These are phyloP conservation scores for Diaporthe caulivora DNA, from an alignment of 2,329 filamentous ascomycete species.

Conservation along the genomic window DNA sequence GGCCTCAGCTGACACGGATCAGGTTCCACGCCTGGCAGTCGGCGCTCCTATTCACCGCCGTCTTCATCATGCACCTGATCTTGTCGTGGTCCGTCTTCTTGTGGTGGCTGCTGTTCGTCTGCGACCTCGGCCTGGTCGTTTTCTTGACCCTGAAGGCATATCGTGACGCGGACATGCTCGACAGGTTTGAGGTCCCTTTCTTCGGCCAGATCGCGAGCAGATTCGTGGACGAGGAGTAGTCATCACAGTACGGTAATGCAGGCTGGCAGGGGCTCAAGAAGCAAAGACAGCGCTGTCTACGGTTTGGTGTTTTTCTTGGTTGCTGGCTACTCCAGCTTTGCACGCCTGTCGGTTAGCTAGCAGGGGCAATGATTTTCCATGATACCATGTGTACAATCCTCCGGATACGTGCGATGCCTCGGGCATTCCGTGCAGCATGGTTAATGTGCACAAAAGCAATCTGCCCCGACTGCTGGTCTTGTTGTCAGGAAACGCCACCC, in stretches of 20 bases:
- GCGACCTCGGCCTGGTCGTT: conserved; percentile 80
- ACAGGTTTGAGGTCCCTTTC: conserved; percentile 87
- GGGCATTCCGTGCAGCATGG: not conserved
- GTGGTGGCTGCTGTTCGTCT: conserved; percentile 84
- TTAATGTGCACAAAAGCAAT: not conserved
- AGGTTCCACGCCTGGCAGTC: conserved; percentile 99
- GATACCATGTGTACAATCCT: conserved; percentile 32
- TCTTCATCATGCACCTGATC: conserved; percentile 84
- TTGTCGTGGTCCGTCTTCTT: conserved; percentile 88
- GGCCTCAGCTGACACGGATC: conserved; percentile 41
- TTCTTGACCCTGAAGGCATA: conserved; percentile 86
- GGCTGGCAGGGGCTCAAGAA: not conserved
- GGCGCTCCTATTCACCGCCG: conserved; percentile 81
- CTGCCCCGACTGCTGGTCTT: too few relatives aligned
- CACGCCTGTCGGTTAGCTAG: not conserved
- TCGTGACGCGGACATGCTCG: conserved; percentile 78
- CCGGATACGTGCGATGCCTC: not conserved
- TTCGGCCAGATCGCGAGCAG: conserved; percentile 88
- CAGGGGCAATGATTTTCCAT: conserved; percentile 5
- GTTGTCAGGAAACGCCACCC: not conserved
- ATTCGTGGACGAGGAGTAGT: conserved; percentile 86
- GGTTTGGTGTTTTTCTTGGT: not conserved
- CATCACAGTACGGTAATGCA: not conserved
- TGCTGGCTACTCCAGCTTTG: not conserved
- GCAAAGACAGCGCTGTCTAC: not conserved